phyloP scores from a whole-genome alignment of 2,329 filamentous ascomycete species.

The Conoideocrella luteorostrata region DNA sequence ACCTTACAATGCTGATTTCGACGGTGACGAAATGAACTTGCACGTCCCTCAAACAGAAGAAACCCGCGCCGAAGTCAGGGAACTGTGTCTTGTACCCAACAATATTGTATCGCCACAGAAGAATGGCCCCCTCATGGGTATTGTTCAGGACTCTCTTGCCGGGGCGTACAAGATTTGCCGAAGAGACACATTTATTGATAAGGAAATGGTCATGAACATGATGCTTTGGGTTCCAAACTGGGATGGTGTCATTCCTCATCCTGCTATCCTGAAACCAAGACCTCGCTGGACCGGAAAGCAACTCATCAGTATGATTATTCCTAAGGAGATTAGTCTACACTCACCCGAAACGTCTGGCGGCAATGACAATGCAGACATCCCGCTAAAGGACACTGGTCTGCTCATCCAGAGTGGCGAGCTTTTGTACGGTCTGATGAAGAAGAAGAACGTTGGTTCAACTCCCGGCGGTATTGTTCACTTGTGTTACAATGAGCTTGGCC shows the following conservation, averaged over 20 bases:
- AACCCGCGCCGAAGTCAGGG: constrained; percentile 86
- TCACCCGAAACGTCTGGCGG: constrained; percentile 43
- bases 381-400: constrained; percentile 69
- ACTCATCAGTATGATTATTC: constrained; percentile 88
- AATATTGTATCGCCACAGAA: constrained; percentile 98
- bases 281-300: constrained; percentile 98
- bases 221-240: constrained; percentile 97
- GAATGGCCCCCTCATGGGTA: constrained; percentile 98
- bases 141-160: constrained; percentile 94
- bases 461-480: constrained; percentile 90
- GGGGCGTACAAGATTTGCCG: constrained; percentile 96
- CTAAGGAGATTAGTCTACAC: constrained; percentile 75
- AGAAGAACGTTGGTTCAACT: constrained; percentile 89
- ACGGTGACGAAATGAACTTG: constrained; percentile 99
- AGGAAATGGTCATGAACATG: constrained; percentile 91
- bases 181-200: constrained; percentile 83
- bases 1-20: constrained; percentile 99
- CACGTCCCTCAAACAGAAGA: constrained; percentile 98
- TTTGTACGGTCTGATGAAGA: constrained; percentile 83
- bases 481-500: constrained; percentile 90
- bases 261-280: constrained; percentile 87
- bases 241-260: constrained; percentile 89
- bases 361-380: constrained; percentile 48
- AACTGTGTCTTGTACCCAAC: constrained; percentile 94
- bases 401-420: constrained; percentile 82